Base-by-base conservation (phyloP, 2,329 filamentous ascomycete species). In the Pseudopyricularia cyperi region DNA sequence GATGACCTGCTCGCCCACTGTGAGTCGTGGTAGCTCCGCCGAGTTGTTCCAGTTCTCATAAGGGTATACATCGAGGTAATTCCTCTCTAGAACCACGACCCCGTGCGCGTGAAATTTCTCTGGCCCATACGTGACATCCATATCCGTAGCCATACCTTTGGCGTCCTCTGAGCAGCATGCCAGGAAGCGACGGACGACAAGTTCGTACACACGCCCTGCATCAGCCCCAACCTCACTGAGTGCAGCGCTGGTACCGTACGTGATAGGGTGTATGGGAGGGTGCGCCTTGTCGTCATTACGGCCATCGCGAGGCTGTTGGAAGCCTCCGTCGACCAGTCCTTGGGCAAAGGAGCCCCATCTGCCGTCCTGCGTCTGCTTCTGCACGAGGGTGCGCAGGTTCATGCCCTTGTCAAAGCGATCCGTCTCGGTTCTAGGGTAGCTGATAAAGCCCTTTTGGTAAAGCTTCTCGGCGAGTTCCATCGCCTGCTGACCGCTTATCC, bases 11-110 rank as follows among this genome's bases (percentile, higher is more conserved):
- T 98, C 93, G 2, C 87, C 89, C 44, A 85, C 71, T 1, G 76
- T 79, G 60, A 95, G 96, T 17, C 76, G 76, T 0, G 93, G 93
- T 24, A 98, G 73, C 59, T 89, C 79, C 50, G 85, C 82, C 55
- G 85, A 91, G 64, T 88, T 89, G 47, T 87, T 89, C 93, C 93
- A 98, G 59, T 89, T 95, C 55, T 98, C 91, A 67, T 97, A 98
- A 4, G 89, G 80, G 62, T 95, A 98, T 0, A 98, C 89, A 50
- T 97, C 89, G 3, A 98, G 79, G 60, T 95, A 98, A 60, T 98
- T 98, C 52, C 85, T 79, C 63, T 91, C 86, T 6, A 94, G 68
- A 3, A 98, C 93, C 8, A 85, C 81, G 46, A 98, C 73, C 0
- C 93, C 93, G 53, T 86, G 85, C 0, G 91, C 81, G 58, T 80